Base-by-base conservation (phyloP, 2,329 filamentous ascomycete genomes). In the Teratosphaeria destructans region DNA sequence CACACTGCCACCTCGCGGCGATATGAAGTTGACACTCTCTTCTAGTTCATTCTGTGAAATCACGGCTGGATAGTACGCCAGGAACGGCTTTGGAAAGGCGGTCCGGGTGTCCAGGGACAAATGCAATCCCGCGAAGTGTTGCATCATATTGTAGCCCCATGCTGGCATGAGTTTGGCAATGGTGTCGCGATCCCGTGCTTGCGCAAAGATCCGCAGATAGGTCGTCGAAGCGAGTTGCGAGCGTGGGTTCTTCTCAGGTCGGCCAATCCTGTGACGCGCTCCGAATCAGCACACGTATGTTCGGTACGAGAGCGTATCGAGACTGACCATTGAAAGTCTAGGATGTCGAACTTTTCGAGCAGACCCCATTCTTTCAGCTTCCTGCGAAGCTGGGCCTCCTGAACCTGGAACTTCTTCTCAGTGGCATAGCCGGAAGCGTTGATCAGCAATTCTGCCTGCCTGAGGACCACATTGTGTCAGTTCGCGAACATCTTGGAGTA, bases 351-450 rank as follows among this genome's bases (percentile, higher is more conserved):
- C 52, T 67, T 67, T 19, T 65, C 63, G 29, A 67, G 59, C 5
- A 63, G 19, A 19, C 60, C 62, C 62, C 63, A 66, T 11, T 65
- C 64, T n/a, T 66, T 67, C 11, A 77, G 67, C 27, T 62, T 72
- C 52, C 57, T 74, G 57, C 72, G 78, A 66, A 76, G 64, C 61
- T 79, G 76, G 23, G 68, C 67, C 62, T 78, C 74, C 1, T 75
- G 70, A 67, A 78, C 72, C 26, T 72, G 68, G 16, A 72, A 75
- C 64, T 81, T 80, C 60, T 73, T 74, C 60, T 73, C 63, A 57
- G 77, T 74, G 64, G 77, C 74, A 52, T 75, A 73, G 5, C 75
- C 78, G 1, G 73, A 73, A 7, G 78, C 69, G 63, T 74, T 78
- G 61, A 74, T 73, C 34, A 70, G 69, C 7, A 72, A 66, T 63